Percentiles rank a stretch among this genome's conserved stretches.
Evolutionary conservation across 2,329 filamentous ascomycete species (phyloP).

Genomic region (Colletotrichum cuscutae): DNA sequence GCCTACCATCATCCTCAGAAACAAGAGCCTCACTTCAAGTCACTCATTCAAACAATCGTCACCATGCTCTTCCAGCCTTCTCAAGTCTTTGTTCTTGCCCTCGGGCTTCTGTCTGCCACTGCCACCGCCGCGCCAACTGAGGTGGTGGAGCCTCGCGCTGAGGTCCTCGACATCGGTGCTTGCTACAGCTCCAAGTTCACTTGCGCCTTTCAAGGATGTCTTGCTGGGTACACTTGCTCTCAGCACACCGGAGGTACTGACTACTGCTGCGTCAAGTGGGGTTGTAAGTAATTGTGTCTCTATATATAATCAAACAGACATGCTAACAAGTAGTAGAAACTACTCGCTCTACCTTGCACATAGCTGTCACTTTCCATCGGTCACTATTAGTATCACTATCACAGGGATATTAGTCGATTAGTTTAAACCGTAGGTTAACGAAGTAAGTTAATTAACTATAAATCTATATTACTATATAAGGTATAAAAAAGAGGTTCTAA

Average conservation of each 20-base stretch:
- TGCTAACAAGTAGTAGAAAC: neutral
- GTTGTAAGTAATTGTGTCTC: neutral
- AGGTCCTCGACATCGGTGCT: neutral
- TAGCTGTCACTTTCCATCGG: neutral
- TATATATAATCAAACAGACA: neutral
- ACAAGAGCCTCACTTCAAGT: neutral
- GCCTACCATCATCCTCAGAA: neutral
- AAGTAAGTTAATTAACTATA: no score
- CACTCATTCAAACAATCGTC: neutral
- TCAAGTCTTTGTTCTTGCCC: slow-evolving; percentile 2
- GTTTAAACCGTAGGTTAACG: no score
- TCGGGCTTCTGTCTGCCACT: slow-evolving; percentile 7
- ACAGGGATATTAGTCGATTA: no score
- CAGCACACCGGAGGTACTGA: neutral
- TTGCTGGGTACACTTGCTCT: neutral
- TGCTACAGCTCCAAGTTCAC: slow-evolving; percentile 10
- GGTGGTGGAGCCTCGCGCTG: neutral
- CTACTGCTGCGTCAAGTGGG: slow-evolving; percentile 20
- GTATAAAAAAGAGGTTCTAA: no score
- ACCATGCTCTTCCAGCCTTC: slow-evolving; percentile 7
- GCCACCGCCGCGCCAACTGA: neutral
- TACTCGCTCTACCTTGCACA: neutral
- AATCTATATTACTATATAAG: no score
- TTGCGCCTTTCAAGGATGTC: slow-evolving; percentile 16
- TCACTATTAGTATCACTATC: no score